phyloP scores from a whole-genome alignment of 371 early-diverging fungal species.

The Capillidium rhysosporum region DNA sequence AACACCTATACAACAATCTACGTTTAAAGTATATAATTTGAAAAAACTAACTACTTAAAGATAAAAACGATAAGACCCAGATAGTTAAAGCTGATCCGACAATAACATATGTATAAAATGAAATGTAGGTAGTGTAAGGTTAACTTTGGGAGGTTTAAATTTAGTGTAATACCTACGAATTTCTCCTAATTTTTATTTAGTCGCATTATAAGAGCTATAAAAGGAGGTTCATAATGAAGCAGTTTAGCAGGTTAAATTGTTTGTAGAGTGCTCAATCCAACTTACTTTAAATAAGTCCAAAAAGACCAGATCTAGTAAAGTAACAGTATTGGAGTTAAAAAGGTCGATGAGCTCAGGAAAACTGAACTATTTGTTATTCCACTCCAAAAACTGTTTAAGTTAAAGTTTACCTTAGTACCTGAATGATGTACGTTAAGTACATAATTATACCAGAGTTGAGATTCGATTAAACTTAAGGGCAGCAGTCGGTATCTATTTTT shows the following conservation, averaged over 20 bases:
- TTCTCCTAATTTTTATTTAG: too few species aligned
- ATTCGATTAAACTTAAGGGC: slow-evolving; percentile 40
- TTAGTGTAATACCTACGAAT: too few species aligned
- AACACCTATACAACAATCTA: too few species aligned
- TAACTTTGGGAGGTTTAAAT: too few species aligned
- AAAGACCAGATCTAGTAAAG: slow-evolving; percentile 36
- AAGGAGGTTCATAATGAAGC: too few species aligned
- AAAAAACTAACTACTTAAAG: too few species aligned
- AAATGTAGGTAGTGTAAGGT: too few species aligned
- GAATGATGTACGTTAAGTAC: slow-evolving; percentile 21
- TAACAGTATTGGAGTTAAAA: slow-evolving; percentile 34
- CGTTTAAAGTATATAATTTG: too few species aligned
- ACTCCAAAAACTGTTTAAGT: slow-evolving; percentile 14
- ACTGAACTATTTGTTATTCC: slow-evolving; percentile 27
- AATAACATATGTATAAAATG: too few species aligned
- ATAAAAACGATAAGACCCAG: too few species aligned
- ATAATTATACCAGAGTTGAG: slow-evolving; percentile 45
- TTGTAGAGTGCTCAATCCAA: slow-evolving; percentile 54
- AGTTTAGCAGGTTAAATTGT: slow-evolving; percentile 14
- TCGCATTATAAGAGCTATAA: too few species aligned
- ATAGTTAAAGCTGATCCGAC: too few species aligned
- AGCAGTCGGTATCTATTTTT: slow-evolving; percentile 39
- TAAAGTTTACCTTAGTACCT: slow-evolving; percentile 21
- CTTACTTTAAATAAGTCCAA: slow-evolving; percentile 46
- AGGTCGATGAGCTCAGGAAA: slow-evolving; percentile 65